phyloP scores from a whole-genome alignment of 768 basidiomycete species.

The Rhodotorula babjevae region DNA sequence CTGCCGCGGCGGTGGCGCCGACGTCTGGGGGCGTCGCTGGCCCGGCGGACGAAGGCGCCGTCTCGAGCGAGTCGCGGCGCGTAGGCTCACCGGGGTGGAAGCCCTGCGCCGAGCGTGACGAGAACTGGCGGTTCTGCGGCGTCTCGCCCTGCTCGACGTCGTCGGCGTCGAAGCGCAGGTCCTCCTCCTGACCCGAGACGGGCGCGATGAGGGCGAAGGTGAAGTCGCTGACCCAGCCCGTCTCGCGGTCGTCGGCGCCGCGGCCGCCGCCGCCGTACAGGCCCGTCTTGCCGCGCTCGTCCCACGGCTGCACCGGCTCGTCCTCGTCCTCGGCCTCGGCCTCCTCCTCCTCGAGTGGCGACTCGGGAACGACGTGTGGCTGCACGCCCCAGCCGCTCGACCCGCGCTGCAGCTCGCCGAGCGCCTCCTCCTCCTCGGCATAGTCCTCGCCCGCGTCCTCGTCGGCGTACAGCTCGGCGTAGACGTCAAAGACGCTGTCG shows the following conservation, averaged over 20 bases:
- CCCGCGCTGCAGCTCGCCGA: background rate
- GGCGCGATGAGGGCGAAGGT: background rate
- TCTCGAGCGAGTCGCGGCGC: conserved; percentile 10
- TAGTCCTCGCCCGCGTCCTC: background rate
- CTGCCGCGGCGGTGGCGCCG: fast-evolving
- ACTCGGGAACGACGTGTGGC: too few species aligned
- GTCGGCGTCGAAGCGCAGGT: conserved; percentile 8
- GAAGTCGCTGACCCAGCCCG: conserved; percentile 31
- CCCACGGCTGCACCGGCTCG: conserved; percentile 17
- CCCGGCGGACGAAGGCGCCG: conserved; percentile 13
- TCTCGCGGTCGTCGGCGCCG: conserved; percentile 36
- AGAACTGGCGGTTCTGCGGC: background rate
- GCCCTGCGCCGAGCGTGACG: background rate
- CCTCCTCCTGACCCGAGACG: conserved; percentile 18
- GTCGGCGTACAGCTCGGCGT: conserved; percentile 30
- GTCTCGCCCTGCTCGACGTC: background rate
- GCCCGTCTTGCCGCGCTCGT: conserved; percentile 30
- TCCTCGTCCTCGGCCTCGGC: background rate
- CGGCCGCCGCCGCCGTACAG: conserved; percentile 36
- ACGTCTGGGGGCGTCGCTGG: conserved; percentile 12
- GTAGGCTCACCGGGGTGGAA: background rate
- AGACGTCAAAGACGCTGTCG: conserved; percentile 32
- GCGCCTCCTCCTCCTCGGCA: background rate
- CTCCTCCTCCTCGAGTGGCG: background rate
- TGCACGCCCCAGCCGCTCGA: background rate